These are phyloP conservation scores for Aspergillus thermomutatus DNA, from an alignment of 2,329 filamentous ascomycete species.

Conservation along the genomic window DNA sequence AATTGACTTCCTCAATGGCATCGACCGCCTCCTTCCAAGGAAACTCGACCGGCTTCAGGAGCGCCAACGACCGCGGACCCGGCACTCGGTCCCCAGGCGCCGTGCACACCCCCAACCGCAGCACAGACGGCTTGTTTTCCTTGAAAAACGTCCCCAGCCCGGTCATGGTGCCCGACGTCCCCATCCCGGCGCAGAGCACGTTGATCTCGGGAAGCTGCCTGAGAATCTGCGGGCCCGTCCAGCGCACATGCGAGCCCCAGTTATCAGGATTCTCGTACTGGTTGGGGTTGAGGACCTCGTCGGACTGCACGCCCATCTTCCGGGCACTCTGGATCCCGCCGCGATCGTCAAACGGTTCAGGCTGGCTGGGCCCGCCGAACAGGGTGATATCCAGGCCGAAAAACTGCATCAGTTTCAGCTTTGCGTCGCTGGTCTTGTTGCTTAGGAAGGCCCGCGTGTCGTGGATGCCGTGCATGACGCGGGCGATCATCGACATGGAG, in stretches of 20 bases:
- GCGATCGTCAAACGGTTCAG: slow-evolving; percentile 52
- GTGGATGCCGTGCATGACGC: slow-evolving; percentile 50
- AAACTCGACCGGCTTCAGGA: slow-evolving; percentile 52
- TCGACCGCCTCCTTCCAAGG: slow-evolving; percentile 58
- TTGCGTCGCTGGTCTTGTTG: slow-evolving; percentile 56
- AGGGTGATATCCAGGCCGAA: slow-evolving; percentile 58
- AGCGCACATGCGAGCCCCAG: slow-evolving; percentile 49
- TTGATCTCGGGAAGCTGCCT: slow-evolving; percentile 56
- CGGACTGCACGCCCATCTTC: slow-evolving; percentile 40
- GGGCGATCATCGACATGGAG: slow-evolving; percentile 55
- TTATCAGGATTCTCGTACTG: slow-evolving; percentile 54
- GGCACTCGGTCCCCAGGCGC: slow-evolving; percentile 56
- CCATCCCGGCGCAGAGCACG: slow-evolving; percentile 56
- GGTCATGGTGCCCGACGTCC: slow-evolving; percentile 53
- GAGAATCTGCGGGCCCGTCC: slow-evolving; percentile 59
- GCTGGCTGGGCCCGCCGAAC: slow-evolving; percentile 59
- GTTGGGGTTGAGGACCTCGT: slow-evolving; percentile 50
- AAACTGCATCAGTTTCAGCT: slow-evolving; percentile 57
- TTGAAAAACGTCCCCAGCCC: slow-evolving; percentile 52
- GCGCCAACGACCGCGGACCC: slow-evolving; percentile 53
- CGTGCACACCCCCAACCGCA: slow-evolving; percentile 51
- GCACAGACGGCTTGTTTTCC: slow-evolving; percentile 40
- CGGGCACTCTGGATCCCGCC: slow-evolving; percentile 53
- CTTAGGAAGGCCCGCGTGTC: slow-evolving; percentile 56
- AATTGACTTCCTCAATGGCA: slow-evolving; percentile 55